phyloP scores from a whole-genome alignment of 768 basidiomycete genomes.

The Lyophyllum atratum region DNA sequence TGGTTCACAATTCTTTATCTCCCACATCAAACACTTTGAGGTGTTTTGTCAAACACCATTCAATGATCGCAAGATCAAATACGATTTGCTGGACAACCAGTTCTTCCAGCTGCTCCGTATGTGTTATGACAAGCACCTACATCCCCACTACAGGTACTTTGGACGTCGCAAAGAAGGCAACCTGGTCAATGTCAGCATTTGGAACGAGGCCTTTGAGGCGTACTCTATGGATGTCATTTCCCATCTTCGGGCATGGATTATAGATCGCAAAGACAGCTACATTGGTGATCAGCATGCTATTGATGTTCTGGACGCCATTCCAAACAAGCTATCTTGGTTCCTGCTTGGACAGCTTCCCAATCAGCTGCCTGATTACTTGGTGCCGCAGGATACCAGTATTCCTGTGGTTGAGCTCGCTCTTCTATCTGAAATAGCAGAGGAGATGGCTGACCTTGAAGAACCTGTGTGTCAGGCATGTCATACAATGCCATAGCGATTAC shows the following conservation, averaged over 20 bases:
- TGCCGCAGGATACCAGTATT: background rate
- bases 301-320: background rate
- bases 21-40: background rate
- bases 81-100: background rate
- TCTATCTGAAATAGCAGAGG: background rate
- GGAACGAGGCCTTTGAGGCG: background rate
- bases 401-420: background rate
- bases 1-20: background rate
- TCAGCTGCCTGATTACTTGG: background rate
- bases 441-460: background rate
- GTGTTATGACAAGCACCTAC: background rate
- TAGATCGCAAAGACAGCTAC: background rate
- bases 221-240: background rate
- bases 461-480: background rate
- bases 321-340: background rate
- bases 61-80: background rate
- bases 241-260: background rate
- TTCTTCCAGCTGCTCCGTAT: background rate
- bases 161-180: background rate
- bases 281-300: background rate
- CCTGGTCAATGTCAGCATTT: background rate
- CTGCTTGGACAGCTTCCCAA: background rate
- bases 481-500: background rate
- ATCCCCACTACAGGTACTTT: background rate
- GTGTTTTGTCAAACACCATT: background rate